Conservation (phyloP, 306 rosid genomes). For the Sicyos edulis region DNA sequence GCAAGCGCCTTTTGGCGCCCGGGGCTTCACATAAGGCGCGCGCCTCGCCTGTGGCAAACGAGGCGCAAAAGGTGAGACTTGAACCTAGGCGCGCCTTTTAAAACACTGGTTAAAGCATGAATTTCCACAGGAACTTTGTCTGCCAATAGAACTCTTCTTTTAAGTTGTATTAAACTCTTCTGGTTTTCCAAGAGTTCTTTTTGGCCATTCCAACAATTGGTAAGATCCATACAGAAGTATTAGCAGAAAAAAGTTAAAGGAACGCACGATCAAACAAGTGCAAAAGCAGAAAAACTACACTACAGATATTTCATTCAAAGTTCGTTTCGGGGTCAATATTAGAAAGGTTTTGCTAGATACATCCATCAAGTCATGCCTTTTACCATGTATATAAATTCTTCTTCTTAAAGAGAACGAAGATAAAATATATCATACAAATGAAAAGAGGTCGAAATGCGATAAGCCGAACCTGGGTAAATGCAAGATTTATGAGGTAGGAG, state of each 20-base stretch:
- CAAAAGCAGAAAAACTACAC: too few species aligned
- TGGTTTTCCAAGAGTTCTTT: background rate
- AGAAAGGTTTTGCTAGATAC: background rate
- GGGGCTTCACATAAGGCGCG: too few species aligned
- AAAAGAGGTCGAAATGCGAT: constrained; percentile 24
- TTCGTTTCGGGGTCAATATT: background rate
- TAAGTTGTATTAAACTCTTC: background rate
- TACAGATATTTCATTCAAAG: too few species aligned
- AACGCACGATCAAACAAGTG: background rate
- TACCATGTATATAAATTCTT: background rate
- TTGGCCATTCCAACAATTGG: background rate
- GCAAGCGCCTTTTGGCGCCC: too few species aligned
- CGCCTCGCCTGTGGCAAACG: too few species aligned
- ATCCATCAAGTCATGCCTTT: background rate
- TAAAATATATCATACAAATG: background rate
- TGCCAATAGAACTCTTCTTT: background rate
- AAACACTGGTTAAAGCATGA: background rate
- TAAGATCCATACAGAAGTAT: background rate
- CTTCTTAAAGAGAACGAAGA: background rate
- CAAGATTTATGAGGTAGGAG: constrained; percentile 69
- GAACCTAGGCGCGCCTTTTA: too few species aligned
- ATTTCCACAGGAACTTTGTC: background rate
- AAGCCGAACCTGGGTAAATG: constrained; percentile 58
- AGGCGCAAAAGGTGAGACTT: too few species aligned
- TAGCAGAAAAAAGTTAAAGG: background rate